Percentiles rank a stretch among this genome's conserved stretches.
These are phyloP conservation scores for Termitomyces sp. DNA, from an alignment of 1,284 basidiomycete species.

Conservation along the genomic window DNA sequence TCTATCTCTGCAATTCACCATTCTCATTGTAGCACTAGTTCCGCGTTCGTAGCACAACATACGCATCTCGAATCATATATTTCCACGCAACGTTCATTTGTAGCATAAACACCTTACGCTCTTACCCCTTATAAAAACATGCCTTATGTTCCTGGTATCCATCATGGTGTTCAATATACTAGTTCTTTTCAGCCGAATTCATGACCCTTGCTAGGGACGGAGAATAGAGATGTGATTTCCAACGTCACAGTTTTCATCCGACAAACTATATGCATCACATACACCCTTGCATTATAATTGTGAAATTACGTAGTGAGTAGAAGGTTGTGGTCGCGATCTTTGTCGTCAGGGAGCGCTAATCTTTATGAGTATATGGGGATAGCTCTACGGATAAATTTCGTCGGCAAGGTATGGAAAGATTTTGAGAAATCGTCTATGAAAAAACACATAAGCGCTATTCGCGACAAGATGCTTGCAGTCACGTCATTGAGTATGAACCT, in stretches of 20 bases:
- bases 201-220: neutral
- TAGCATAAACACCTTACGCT: slow-evolving; percentile 5
- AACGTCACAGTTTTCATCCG: neutral
- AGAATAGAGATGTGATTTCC: neutral
- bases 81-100: neutral
- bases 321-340: neutral
- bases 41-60: slow-evolving; percentile 3
- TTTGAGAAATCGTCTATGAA: neutral
- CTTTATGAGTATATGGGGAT: neutral
- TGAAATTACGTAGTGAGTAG: neutral
- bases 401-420: neutral
- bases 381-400: neutral
- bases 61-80: neutral
- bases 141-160: neutral
- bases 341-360: neutral
- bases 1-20: neutral
- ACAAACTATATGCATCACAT: neutral
- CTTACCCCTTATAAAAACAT: neutral
- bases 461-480: neutral
- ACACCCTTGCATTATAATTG: neutral
- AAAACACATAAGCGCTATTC: neutral
- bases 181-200: neutral
- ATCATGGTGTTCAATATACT: neutral
- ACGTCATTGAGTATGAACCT: neutral
- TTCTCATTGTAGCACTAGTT: slow-evolving; percentile 11